Evolutionary conservation across 352 stramenopile species (phyloP).

Genomic region (Ophiocytium majus): DNA sequence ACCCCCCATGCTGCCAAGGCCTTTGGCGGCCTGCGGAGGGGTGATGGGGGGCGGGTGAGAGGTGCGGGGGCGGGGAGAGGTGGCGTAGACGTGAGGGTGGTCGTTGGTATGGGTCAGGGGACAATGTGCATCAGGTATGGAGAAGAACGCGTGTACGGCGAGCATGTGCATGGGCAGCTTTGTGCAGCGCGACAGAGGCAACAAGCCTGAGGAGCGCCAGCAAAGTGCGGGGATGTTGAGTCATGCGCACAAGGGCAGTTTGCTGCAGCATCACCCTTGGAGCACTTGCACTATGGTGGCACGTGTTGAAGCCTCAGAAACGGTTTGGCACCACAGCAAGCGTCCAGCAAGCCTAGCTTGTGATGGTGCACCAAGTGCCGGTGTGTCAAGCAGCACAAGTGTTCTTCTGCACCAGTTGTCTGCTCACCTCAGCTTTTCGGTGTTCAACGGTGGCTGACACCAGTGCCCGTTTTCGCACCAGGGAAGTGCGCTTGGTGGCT

Average conservation of each 20-base stretch:
- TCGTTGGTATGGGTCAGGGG: not conserved
- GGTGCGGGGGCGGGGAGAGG: not conserved
- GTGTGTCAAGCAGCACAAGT: not conserved
- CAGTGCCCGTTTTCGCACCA: conserved; percentile 44
- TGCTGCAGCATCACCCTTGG: not conserved
- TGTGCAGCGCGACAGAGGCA: not conserved
- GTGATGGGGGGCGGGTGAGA: not conserved
- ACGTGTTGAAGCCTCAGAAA: not conserved
- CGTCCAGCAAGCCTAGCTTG: no score
- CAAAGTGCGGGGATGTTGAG: no score
- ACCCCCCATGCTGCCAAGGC: not conserved
- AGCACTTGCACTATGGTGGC: not conserved
- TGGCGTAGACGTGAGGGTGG: not conserved
- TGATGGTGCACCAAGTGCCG: no score
- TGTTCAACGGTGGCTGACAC: not conserved
- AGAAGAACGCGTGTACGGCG: no score
- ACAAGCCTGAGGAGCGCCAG: not conserved
- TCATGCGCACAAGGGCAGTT: no score
- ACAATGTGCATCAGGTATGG: no score
- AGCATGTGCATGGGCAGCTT: not conserved
- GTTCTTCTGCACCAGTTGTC: not conserved
- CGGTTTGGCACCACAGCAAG: not conserved
- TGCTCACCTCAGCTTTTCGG: not conserved
- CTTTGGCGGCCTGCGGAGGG: not conserved
- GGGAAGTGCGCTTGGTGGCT: conserved; percentile 41